Percentiles rank a stretch among this genome's conserved stretches.
Conservation (phyloP, 108 stramenopile genomes). For the Cafeteria roenbergensis region DNA sequence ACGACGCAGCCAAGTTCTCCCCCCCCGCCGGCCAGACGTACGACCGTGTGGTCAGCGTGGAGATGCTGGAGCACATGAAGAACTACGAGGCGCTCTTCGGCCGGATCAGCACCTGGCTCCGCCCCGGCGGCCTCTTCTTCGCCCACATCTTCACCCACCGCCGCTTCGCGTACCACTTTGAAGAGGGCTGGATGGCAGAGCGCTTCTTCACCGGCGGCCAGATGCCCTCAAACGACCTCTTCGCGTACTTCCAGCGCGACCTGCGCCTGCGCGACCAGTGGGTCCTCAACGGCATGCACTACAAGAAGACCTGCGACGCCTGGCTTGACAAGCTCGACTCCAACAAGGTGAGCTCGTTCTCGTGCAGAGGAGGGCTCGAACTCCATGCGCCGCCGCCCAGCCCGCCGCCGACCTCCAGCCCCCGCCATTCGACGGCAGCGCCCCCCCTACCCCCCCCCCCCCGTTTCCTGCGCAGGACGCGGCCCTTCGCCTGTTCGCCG, state of each 20-base stretch:
- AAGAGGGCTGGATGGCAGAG: slow-evolving; percentile 78
- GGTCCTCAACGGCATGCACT: slow-evolving; percentile 77
- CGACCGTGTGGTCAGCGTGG: slow-evolving; percentile 73
- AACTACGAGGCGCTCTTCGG: slow-evolving; percentile 68
- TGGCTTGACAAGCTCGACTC: slow-evolving; percentile 73
- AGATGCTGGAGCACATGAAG: slow-evolving; percentile 97
- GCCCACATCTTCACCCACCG: slow-evolving; percentile 85
- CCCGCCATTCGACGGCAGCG: background rate
- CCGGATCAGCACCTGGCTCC: slow-evolving; percentile 64
- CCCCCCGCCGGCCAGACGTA: slow-evolving; percentile 24
- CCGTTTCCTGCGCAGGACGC: too few relatives aligned
- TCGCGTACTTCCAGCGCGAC: slow-evolving; percentile 69
- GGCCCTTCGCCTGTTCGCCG: too few relatives aligned
- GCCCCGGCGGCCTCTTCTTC: slow-evolving; percentile 62
- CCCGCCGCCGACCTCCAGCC: slow-evolving; percentile 59
- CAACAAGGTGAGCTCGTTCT: too few relatives aligned
- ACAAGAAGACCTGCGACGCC: slow-evolving; percentile 69
- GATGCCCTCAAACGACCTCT: slow-evolving; percentile 78
- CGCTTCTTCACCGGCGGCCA: slow-evolving; percentile 68
- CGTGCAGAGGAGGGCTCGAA: too few relatives aligned
- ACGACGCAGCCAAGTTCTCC: slow-evolving; percentile 54
- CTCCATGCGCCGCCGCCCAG: slow-evolving; percentile 46
- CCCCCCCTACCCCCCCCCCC: too few relatives aligned
- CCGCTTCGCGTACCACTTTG: slow-evolving; percentile 71
- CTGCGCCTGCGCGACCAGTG: slow-evolving; percentile 58